A percentile compares a stretch with the other conserved stretches of the same genome.
These are phyloP conservation scores for Naematelia encephala DNA, from an alignment of 768 basidiomycete species.

Conservation along the genomic window DNA sequence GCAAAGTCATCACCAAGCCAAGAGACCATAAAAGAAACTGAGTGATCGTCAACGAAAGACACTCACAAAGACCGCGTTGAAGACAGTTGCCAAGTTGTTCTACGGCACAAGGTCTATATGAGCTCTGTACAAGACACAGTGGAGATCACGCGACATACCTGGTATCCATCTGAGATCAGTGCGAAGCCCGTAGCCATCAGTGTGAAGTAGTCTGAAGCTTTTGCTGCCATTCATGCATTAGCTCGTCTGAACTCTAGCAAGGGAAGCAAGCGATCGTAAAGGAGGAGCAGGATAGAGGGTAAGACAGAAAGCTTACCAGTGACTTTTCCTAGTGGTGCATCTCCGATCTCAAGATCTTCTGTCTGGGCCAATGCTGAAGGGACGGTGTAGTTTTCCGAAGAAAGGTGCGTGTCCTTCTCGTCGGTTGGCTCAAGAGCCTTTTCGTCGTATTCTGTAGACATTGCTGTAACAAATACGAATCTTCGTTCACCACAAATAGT, in stretches of 20 bases:
- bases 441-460: conserved; percentile 1
- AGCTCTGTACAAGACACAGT: neutral
- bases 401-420: neutral
- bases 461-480: neutral
- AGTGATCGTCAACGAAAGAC: neutral
- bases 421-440: neutral
- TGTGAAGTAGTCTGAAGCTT: conserved; percentile 33
- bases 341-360: conserved; percentile 12
- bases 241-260: too few relatives aligned
- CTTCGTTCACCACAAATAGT: too few relatives aligned
- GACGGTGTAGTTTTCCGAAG: neutral
- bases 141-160: conserved; percentile 9
- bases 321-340: conserved; percentile 14
- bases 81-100: conserved; percentile 33
- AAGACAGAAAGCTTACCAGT: conserved; percentile 8
- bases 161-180: conserved; percentile 35
- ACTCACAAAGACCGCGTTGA: conserved; percentile 35
- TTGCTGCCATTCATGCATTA: conserved; percentile 17
- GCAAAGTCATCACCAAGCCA: too few relatives aligned
- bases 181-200: conserved; percentile 34
- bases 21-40: conserved; percentile 65
- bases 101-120: neutral
- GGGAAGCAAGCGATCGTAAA: too few relatives aligned
- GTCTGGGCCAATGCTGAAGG: neutral
- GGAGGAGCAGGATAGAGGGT: neutral